phyloP scores from a whole-genome alignment of 768 basidiomycete genomes.

The Pleurotus pulmonarius region DNA sequence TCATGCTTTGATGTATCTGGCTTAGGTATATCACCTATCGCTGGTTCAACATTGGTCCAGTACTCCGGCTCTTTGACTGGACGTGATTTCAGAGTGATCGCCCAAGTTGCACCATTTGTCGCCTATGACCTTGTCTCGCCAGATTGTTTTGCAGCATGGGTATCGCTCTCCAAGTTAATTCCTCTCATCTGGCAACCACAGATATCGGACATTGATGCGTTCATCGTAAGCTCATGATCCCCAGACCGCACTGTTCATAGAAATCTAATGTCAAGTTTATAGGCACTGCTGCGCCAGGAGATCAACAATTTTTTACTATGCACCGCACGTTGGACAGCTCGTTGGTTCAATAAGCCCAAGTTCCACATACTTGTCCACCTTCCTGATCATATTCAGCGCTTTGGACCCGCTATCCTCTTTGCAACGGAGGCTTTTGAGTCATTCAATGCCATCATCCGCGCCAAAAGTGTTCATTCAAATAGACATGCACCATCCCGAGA shows the following conservation, averaged over 20 bases:
- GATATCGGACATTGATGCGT: constrained; percentile 27
- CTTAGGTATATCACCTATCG: constrained; percentile 24
- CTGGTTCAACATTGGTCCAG: constrained; percentile 28
- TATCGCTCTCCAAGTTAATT: constrained; percentile 25
- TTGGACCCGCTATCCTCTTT: constrained; percentile 40
- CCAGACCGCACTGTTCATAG: too few species aligned
- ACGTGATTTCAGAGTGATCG: constrained; percentile 27
- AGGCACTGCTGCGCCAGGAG: constrained; percentile 14
- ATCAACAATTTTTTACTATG: constrained; percentile 33
- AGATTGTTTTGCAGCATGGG: constrained; percentile 25
- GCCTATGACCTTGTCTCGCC: constrained; percentile 29
- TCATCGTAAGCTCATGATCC: constrained; percentile 23
- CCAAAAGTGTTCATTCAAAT: constrained; percentile 29
- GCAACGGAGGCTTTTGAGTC: constrained; percentile 41
- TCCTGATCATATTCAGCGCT: constrained; percentile 28
- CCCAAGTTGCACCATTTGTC: constrained; percentile 33
- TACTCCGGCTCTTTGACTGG: constrained; percentile 35
- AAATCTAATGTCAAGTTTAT: too few species aligned
- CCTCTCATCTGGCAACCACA: constrained; percentile 36
- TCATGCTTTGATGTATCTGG: constrained; percentile 26
- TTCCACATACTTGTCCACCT: constrained; percentile 39
- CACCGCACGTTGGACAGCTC: constrained; percentile 22
- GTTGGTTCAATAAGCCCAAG: constrained; percentile 41
- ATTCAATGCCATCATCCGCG: constrained; percentile 33
- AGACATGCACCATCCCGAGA: constrained; percentile 27